Evolutionary conservation across 1,139 yeast genomes (phyloP).

Genomic region (Hemisphaericaspora xylanilytica): DNA sequence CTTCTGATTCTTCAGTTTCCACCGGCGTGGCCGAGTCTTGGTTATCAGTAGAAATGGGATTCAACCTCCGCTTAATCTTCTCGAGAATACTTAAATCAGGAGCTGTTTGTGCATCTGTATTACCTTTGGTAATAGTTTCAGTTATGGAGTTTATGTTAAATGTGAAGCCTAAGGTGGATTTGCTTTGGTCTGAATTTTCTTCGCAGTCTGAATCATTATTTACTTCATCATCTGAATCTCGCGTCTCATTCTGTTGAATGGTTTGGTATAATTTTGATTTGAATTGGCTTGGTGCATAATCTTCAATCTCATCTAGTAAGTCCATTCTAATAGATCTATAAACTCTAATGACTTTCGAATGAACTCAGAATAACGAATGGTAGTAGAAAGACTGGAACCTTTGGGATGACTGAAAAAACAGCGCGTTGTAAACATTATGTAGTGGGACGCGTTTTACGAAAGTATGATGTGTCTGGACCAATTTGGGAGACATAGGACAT

Average conservation of each 20-base stretch:
- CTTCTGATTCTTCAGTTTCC: constrained; percentile 1
- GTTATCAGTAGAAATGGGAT: constrained; percentile 6
- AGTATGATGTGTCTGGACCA: too few species aligned
- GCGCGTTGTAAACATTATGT: too few species aligned
- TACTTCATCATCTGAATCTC: neutral
- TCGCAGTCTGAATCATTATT: neutral
- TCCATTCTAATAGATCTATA: constrained; percentile 14
- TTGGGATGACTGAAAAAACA: too few species aligned
- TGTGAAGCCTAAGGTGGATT: constrained; percentile 12
- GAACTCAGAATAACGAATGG: too few species aligned
- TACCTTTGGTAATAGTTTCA: constrained; percentile 9
- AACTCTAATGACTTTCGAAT: too few species aligned
- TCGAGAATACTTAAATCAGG: constrained; percentile 16
- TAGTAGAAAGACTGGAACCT: too few species aligned
- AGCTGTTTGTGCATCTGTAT: neutral
- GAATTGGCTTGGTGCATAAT: constrained; percentile 12
- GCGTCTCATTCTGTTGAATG: constrained; percentile 10
- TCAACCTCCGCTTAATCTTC: constrained; percentile 19
- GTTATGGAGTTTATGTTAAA: constrained; percentile 17
- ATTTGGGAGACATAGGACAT: too few species aligned
- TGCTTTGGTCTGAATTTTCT: constrained; percentile 5
- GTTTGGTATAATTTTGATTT: constrained; percentile 3
- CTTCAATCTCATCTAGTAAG: constrained; percentile 19
- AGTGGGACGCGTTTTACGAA: too few species aligned
- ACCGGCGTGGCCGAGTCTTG: constrained; percentile 4